Evolutionary conservation across 352 stramenopile genomes (phyloP), one percentile per base, ranked within the genome.

Genomic region (Sclerospora graminicola): DNA sequence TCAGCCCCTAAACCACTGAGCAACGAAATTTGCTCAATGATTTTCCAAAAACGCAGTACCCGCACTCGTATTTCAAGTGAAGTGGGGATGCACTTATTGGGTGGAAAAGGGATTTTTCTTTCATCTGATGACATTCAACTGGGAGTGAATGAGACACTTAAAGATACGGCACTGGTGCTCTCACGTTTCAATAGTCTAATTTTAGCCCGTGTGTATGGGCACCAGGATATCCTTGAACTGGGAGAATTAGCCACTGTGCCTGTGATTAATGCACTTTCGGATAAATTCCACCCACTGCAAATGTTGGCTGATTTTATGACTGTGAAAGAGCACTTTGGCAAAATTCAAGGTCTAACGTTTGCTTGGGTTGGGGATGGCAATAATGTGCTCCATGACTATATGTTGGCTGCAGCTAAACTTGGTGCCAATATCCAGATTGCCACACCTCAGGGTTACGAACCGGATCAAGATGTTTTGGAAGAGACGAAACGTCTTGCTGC

Each of bases 341-440:
- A 71, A 37, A 57, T 89, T 15, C 62, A 90, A 14, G 92, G 90
- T 4, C 85, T 97, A 32, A 98, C 90, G 24, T 69, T 99, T 27
- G 79, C 91, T 28, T 99, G 94, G 92, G 95, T 99, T 37, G 96
- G 96, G 45, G 96, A 99, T 56, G 94, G 94, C 41, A 98, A 98
- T 73, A 99, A 99, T 41, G 88, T 97, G 20, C 62, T 96, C 32
- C 95, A 99, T 54, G 94, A 98, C 61, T 92, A 98, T 45, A 98
- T 98, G 92, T 65, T 98, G 11, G 95, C 95, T 24, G 84, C 82
- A 2, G 81, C 80, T 16, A 89, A 89, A 29, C 33, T 54, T 5
- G 70, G 76, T 13, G 80, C 80, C 2, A 94, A 98, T 66, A 85
- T 98, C 20, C 81, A 89, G 41, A 96, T 99, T 55, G 94, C 93